Evolutionary conservation across 345 rosid species (phyloP).

Genomic region (Lepidium didymum): DNA sequence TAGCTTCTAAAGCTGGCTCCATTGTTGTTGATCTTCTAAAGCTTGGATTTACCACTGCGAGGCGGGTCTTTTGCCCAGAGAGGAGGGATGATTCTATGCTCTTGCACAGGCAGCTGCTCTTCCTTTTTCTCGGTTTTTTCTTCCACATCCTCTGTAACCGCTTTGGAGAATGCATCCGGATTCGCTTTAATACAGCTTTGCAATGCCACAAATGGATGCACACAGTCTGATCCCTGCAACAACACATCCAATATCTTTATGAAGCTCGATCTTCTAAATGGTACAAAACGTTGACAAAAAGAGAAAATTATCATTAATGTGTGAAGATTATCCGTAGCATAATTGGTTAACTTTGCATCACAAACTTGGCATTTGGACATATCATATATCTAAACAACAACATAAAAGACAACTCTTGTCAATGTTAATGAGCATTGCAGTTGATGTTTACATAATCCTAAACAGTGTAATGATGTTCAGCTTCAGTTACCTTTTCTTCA

Average conservation of each 20-base stretch:
- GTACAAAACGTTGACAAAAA: background rate
- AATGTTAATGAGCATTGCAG: background rate
- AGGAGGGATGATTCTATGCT: conserved; percentile 59
- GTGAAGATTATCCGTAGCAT: background rate
- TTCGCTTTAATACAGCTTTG: conserved; percentile 75
- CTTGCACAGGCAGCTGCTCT: conserved; percentile 34
- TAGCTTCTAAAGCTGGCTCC: background rate
- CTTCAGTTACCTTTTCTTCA: conserved; percentile 60
- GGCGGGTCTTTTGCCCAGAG: conserved; percentile 50
- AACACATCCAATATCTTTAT: background rate
- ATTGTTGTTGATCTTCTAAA: conserved; percentile 20
- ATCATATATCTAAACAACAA: background rate
- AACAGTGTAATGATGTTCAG: background rate
- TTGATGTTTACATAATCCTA: background rate
- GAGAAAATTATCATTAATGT: background rate
- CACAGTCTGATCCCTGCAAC: conserved; percentile 80
- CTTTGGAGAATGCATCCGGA: conserved; percentile 67
- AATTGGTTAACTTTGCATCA: background rate
- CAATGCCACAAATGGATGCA: conserved; percentile 70
- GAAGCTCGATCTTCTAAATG: background rate
- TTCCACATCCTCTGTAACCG: conserved; percentile 34
- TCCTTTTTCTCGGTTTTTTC: conserved; percentile 39
- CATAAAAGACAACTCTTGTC: background rate
- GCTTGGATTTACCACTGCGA: conserved; percentile 42
- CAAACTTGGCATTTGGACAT: background rate